phyloP scores from a whole-genome alignment of 805 yeast species.

The Candida ficus region DNA sequence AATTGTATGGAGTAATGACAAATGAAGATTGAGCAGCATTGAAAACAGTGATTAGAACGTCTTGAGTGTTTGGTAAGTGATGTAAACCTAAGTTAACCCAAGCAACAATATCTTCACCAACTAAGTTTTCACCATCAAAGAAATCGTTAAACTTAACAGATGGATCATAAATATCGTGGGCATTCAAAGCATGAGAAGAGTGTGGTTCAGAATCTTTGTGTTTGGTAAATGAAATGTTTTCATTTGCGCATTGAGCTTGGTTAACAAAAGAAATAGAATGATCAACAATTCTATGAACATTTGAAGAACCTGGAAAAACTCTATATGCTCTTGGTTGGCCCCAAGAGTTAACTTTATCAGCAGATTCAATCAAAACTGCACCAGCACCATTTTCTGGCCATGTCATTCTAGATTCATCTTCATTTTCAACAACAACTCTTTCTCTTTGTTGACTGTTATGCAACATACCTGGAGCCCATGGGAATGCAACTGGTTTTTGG shows the following conservation, averaged over 20 bases:
- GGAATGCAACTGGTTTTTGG: constrained; percentile 17
- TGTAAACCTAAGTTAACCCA: constrained; percentile 27
- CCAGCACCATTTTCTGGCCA: constrained; percentile 23
- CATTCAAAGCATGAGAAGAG: constrained; percentile 21
- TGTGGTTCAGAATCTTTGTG: constrained; percentile 24
- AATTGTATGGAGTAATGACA: constrained; percentile 25
- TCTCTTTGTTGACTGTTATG: constrained; percentile 17
- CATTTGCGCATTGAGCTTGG: constrained; percentile 23
- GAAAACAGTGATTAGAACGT: constrained; percentile 26
- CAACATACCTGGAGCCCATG: constrained; percentile 24
- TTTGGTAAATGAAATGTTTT: constrained; percentile 20
- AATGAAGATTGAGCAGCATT: constrained; percentile 23
- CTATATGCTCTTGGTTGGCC: constrained; percentile 28
- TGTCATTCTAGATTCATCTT: constrained; percentile 12
- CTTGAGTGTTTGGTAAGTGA: constrained; percentile 27
- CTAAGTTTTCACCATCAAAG: constrained; percentile 24
- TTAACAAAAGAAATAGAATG: constrained; percentile 15
- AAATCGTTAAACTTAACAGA: constrained; percentile 18
- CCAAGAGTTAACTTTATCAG: constrained; percentile 21
- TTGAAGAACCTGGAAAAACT: constrained; percentile 19
- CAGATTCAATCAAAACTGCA: constrained; percentile 23
- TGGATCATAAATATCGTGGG: constrained; percentile 23
- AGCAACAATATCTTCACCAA: constrained; percentile 26
- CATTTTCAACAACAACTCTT: constrained; percentile 16
- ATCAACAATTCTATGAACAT: constrained; percentile 19